Evolutionary conservation across 1,284 basidiomycete species (phyloP).

Genomic region (Ustilago trichophora): DNA sequence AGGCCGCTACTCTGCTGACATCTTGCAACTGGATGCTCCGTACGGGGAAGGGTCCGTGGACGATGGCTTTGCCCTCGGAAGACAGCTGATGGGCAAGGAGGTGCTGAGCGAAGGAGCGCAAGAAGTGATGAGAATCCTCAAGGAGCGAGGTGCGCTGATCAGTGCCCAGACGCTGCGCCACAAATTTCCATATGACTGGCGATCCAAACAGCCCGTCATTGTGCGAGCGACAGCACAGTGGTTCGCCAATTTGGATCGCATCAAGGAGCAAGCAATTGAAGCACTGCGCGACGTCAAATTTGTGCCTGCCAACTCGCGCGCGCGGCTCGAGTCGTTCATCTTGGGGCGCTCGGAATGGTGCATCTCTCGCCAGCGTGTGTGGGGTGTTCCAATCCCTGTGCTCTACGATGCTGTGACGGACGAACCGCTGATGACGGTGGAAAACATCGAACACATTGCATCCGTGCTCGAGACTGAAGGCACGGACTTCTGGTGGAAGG

Average conservation of each 20-base stretch:
- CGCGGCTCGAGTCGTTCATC: constrained; percentile 83
- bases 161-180: constrained; percentile 79
- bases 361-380: constrained; percentile 95
- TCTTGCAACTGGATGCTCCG: constrained; percentile 13
- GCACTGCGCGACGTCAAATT: constrained; percentile 81
- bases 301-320: constrained; percentile 71
- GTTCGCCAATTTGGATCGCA: constrained; percentile 89
- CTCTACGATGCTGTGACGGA: constrained; percentile 78
- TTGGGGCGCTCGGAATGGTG: constrained; percentile 95
- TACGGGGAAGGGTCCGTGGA: constrained; percentile 55
- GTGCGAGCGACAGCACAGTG: constrained; percentile 96
- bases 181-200: constrained; percentile 97
- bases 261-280: constrained; percentile 79
- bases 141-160: constrained; percentile 72
- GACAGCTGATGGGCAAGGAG: constrained; percentile 74
- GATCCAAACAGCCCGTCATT: constrained; percentile 90
- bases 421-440: constrained; percentile 73
- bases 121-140: constrained; percentile 71
- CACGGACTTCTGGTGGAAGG: constrained; percentile 89
- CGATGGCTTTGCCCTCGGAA: constrained; percentile 63
- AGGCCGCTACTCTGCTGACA: constrained; percentile 75
- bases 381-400: constrained; percentile 97
- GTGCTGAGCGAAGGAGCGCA: constrained; percentile 80
- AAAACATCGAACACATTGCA: constrained; percentile 81
- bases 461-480: constrained; percentile 78